A percentile compares a stretch with the other conserved stretches of the same genome.
phyloP scores from a whole-genome alignment of 768 basidiomycete genomes.

The Lactarius quietus region DNA sequence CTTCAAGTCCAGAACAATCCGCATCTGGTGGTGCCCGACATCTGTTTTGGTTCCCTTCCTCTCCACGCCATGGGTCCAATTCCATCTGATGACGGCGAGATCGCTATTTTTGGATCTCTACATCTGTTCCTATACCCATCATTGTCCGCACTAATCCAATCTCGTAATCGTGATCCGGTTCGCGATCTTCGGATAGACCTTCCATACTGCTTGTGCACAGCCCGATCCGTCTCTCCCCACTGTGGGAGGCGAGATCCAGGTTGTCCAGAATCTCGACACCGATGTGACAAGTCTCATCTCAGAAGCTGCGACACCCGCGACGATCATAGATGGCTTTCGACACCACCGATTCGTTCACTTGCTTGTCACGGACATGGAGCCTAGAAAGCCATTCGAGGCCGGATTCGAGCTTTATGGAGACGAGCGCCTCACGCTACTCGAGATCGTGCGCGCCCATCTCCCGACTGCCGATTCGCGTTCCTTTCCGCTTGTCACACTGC shows the following conservation, averaged over 20 bases:
- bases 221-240: not conserved
- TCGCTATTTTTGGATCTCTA: not conserved
- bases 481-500: slow-evolving; percentile 6
- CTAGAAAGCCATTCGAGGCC: not conserved
- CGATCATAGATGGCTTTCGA: not conserved
- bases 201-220: not conserved
- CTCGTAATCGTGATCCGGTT: not conserved
- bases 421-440: too few species aligned
- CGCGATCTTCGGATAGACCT: not conserved
- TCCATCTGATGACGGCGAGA: not conserved
- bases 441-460: not conserved
- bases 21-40: not conserved
- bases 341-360: slow-evolving; percentile 5
- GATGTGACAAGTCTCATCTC: not conserved
- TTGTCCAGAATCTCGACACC: not conserved
- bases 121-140: not conserved
- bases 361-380: slow-evolving; percentile 8
- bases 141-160: not conserved
- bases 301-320: not conserved
- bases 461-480: not conserved
- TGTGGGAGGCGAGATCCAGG: not conserved
- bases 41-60: not conserved
- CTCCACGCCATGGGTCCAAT: not conserved
- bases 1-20: not conserved
- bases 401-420: slow-evolving; percentile 1